A percentile compares a stretch with the other conserved stretches of the same genome.
Evolutionary conservation across 2,329 filamentous ascomycete genomes (phyloP).

Genomic region (Arthrobotrys entomopaga): DNA sequence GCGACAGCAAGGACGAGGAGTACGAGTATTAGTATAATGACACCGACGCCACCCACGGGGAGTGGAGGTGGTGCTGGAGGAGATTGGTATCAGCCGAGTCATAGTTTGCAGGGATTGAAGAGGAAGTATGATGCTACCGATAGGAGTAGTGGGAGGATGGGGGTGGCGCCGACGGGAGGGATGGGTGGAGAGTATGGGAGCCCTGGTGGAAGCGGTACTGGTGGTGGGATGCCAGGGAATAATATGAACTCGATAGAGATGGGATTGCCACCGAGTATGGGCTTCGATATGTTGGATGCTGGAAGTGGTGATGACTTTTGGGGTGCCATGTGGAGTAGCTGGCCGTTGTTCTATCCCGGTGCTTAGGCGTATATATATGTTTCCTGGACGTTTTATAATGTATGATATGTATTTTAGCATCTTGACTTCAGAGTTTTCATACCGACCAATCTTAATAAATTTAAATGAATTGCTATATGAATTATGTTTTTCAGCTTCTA

Average conservation of each 20-base stretch:
- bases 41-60: background rate
- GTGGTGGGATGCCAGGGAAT: background rate
- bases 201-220: background rate
- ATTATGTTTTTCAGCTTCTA: too few species aligned
- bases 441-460: background rate
- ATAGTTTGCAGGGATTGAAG: constrained; percentile 17
- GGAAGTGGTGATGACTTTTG: constrained; percentile 40
- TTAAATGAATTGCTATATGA: background rate
- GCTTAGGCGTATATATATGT: constrained; percentile 8
- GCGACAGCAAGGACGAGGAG: constrained; percentile 35
- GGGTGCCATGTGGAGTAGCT: constrained; percentile 53
- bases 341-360: constrained; percentile 49
- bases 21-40: constrained; percentile 38
- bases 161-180: background rate
- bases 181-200: constrained; percentile 27
- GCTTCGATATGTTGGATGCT: constrained; percentile 43
- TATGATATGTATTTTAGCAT: constrained; percentile 1
- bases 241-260: background rate
- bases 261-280: constrained; percentile 36
- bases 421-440: background rate
- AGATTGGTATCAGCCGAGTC: constrained; percentile 12
- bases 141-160: background rate
- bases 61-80: background rate
- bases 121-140: constrained; percentile 31
- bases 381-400: background rate